Percentiles rank a stretch among this genome's conserved stretches.
Evolutionary conservation across 352 stramenopile genomes (phyloP).

Genomic region (Phytophthora vignae): DNA sequence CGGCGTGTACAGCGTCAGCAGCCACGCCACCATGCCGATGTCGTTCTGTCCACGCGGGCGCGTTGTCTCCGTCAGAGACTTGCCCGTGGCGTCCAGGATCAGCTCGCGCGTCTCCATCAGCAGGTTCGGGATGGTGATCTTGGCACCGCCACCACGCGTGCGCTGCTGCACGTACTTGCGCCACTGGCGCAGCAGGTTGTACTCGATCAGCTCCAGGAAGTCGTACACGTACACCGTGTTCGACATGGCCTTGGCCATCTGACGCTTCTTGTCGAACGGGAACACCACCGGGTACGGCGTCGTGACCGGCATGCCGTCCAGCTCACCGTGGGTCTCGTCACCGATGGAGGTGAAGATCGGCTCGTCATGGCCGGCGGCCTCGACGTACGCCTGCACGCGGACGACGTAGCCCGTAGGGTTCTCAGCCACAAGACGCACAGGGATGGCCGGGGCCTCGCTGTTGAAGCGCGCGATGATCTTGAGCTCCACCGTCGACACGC

Average conservation of each 20-base stretch:
- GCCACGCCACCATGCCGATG: conserved; percentile 99
- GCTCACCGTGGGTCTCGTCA: conserved; percentile 89
- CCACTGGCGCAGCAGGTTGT: conserved; percentile 95
- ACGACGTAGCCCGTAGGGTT: conserved; percentile 99
- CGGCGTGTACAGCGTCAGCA: conserved; percentile 97
- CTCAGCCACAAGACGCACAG: conserved; percentile 95
- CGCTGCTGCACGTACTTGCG: conserved; percentile 89
- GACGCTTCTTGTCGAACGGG: conserved; percentile 95
- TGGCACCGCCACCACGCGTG: conserved; percentile 61
- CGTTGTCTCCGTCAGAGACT: conserved; percentile 60
- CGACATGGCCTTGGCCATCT: conserved; percentile 94
- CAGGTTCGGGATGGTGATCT: conserved; percentile 88
- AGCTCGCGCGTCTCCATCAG: conserved; percentile 96
- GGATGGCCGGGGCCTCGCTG: conserved; percentile 93
- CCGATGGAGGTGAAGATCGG: conserved; percentile 93
- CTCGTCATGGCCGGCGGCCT: conserved; percentile 89
- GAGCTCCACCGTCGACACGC: conserved; percentile 97
- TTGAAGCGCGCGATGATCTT: conserved; percentile 96
- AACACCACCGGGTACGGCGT: conserved; percentile 98
- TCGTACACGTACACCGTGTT: conserved; percentile 99
- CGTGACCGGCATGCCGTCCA: conserved; percentile 95
- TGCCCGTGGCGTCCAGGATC: conserved; percentile 89
- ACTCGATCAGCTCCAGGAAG: conserved; percentile 98
- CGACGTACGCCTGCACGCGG: conserved; percentile 99
- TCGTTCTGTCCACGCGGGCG: conserved; percentile 96